Evolutionary conservation across 2,329 filamentous ascomycete species (phyloP), one percentile per base, ranked within the genome.

Genomic region (Amauroascus verrucosus): DNA sequence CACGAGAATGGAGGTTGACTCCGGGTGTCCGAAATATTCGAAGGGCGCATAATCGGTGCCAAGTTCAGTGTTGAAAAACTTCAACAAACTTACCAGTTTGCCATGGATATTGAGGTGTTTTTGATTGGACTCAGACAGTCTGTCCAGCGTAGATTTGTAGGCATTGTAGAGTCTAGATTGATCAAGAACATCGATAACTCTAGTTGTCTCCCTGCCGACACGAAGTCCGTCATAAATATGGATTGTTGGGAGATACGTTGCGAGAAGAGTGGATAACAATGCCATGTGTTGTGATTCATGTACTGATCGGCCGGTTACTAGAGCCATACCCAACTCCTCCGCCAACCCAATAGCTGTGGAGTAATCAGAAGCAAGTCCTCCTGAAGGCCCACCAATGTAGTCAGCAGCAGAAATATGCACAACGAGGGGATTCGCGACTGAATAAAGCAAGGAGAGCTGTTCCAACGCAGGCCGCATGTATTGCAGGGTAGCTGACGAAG

Each of bases 241-340:
- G 26, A 95, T 77, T 0, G 86, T 87, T n/a, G 89, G 89, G 26
- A 91, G 68, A 13, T 93, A 73, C 44, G 80, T 83, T 18, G 89
- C 85, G 57, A 95, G 75, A 22, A 95, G 73, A 2, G 88, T 95
- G 0, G 89, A 81, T 62, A 95, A 84, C n/a, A 95, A 73, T 6
- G 89, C 81, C 85, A 95, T 95, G 73, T 98, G 93, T 76, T 98
- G 93, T 47, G 86, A 79, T 74, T 98, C 93, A 61, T 94, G 90
- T 28, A 86, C 83, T 28, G 89, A 95, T 51, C 82, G 82, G 67
- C 88, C 95, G 59, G 86, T 81, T 45, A 98, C 81, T 40, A 98
- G 77, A 45, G 84, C 90, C 26, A 97, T 76, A 14, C 93, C 91
- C 13, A 97, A 79, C 61, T 97, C 93, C 69, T 97, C 93, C 7